phyloP scores from a whole-genome alignment of 306 rosid species.

The Cucurbita argyrosperma region DNA sequence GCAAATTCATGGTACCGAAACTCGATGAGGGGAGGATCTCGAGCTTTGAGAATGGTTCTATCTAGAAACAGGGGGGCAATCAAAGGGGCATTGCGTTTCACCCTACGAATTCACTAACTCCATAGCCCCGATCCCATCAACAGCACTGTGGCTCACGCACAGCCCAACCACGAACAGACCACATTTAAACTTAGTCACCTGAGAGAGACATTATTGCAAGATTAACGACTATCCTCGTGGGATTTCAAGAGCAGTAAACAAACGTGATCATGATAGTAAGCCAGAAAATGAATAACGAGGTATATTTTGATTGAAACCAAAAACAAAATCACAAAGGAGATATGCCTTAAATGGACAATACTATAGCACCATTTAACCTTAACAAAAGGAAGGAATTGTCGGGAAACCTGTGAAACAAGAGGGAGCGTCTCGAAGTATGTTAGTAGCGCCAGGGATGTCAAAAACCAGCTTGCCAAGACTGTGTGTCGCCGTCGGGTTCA shows the following conservation, averaged over 20 bases:
- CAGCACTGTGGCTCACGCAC: constrained; percentile 38
- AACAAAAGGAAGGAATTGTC: not conserved
- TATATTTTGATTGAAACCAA: not conserved
- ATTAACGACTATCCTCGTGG: not conserved
- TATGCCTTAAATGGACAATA: no score
- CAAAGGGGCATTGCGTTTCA: constrained; percentile 33
- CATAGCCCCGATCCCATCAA: constrained; percentile 58
- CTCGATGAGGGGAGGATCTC: constrained; percentile 41
- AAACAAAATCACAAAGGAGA: not conserved
- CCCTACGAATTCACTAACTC: constrained; percentile 56
- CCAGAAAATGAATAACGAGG: not conserved
- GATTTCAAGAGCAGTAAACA: not conserved
- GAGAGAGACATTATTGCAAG: constrained; percentile 5
- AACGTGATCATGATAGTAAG: not conserved
- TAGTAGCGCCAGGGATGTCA: constrained; percentile 40
- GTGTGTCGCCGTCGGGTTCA: constrained; percentile 18
- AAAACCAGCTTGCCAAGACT: constrained; percentile 49
- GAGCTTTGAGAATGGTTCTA: constrained; percentile 45
- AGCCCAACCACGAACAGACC: constrained; percentile 56
- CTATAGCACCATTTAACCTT: no score
- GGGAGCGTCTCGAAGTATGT: constrained; percentile 15
- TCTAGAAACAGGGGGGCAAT: constrained; percentile 31
- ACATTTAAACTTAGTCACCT: constrained; percentile 66
- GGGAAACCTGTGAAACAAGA: constrained; percentile 47
- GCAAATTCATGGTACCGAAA: constrained; percentile 47